Conservation (phyloP, 1,284 basidiomycete genomes). For the Malassezia globosa region DNA sequence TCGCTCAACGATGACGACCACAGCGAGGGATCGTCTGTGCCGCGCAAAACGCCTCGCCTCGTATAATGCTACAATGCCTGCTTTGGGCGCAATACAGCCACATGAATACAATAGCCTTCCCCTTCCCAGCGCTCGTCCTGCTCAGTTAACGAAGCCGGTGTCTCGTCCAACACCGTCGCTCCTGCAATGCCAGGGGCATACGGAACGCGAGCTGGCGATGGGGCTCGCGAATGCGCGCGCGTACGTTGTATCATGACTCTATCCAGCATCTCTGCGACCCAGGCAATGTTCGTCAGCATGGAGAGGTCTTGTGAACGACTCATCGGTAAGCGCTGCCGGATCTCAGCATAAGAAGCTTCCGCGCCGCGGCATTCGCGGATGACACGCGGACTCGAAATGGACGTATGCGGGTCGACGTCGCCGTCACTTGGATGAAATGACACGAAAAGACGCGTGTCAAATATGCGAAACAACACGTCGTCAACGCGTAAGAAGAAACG, state of each 20-base stretch:
- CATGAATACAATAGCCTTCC: conserved; percentile 11
- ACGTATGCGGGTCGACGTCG: not conserved
- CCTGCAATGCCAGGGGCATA: not conserved
- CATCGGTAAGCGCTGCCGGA: conserved; percentile 65
- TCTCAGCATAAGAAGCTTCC: conserved; percentile 72
- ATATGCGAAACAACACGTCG: conserved; percentile 79
- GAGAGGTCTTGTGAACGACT: conserved; percentile 67
- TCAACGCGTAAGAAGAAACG: conserved; percentile 92
- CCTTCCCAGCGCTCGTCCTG: conserved; percentile 9
- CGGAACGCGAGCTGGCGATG: not conserved
- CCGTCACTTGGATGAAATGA: conserved; percentile 53
- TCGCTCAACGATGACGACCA: no score
- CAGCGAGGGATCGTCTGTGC: no score
- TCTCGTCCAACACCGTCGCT: conserved; percentile 4
- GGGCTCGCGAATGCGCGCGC: not conserved
- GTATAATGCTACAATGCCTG: not conserved
- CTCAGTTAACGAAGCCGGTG: not conserved
- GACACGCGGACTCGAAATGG: conserved; percentile 49
- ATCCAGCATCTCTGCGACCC: conserved; percentile 65
- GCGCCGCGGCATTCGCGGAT: conserved; percentile 75
- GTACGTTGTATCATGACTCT: not conserved
- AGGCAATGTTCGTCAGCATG: conserved; percentile 75
- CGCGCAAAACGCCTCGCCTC: conserved; percentile 3
- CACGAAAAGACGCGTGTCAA: conserved; percentile 82
- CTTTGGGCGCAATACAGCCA: conserved; percentile 7